These are phyloP conservation scores for Hanseniaspora hatyaiensis DNA, from an alignment of 805 yeast genomes.

Conservation along the genomic window DNA sequence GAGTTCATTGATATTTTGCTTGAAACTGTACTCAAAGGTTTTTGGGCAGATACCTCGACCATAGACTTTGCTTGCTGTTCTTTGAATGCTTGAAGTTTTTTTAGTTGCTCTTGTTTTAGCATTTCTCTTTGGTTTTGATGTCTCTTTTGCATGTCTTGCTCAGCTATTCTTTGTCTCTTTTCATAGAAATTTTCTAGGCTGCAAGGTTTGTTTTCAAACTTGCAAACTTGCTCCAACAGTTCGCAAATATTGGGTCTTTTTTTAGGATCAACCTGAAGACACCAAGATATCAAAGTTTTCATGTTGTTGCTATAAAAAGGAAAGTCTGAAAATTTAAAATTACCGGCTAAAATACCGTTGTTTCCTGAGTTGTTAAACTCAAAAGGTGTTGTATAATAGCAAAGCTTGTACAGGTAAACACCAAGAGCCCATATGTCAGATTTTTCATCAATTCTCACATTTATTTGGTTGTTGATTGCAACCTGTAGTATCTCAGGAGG, in stretches of 20 bases:
- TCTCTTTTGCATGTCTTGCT: conserved; percentile 12
- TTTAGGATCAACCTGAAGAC: conserved; percentile 54
- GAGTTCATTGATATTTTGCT: background rate
- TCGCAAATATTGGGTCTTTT: conserved; percentile 66
- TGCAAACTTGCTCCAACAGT: conserved; percentile 53
- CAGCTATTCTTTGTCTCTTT: conserved; percentile 20
- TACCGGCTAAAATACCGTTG: conserved; percentile 47
- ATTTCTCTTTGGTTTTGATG: conserved; percentile 14
- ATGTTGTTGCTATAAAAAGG: conserved; percentile 52
- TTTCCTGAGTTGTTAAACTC: conserved; percentile 48
- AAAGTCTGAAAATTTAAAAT: conserved; percentile 40
- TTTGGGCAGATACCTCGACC: background rate
- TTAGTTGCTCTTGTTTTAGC: conserved; percentile 3
- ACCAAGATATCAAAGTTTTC: conserved; percentile 50
- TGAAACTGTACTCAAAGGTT: background rate
- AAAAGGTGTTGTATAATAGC: conserved; percentile 76
- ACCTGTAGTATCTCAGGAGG: conserved; percentile 78
- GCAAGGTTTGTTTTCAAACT: conserved; percentile 42
- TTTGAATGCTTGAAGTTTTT: conserved; percentile 9
- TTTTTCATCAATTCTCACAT: conserved; percentile 45
- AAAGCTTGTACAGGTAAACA: conserved; percentile 59
- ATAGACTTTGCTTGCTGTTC: background rate
- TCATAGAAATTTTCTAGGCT: conserved; percentile 33
- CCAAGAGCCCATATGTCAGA: conserved; percentile 83
- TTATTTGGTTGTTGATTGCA: conserved; percentile 50